Evolutionary conservation across 2,329 filamentous ascomycete species (phyloP), one percentile per base, ranked within the genome.

Genomic region (Bipolaris gigantea): DNA sequence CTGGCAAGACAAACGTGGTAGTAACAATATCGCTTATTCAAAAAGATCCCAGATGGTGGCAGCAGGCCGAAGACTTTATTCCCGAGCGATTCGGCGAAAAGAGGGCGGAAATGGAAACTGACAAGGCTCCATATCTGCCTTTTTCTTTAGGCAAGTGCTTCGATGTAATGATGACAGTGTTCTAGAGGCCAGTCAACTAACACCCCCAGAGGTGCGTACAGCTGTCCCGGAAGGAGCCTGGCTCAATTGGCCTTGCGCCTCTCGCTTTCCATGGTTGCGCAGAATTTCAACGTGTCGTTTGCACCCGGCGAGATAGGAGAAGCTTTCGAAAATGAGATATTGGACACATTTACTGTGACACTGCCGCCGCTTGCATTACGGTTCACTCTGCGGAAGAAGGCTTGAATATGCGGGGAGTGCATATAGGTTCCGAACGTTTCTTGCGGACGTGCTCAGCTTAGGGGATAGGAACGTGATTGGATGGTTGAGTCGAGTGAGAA

Each of bases 361-460:
- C 59, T 72, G 23, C 65, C 64, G n/a, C 66, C 72, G 36, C 55
- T 74, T 23, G 46, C 66, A 32, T 21, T 69, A 32, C 23, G 51
- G 32, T 70, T 71, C 25, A 64, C 56, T 35, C 60, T 60, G 10
- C 56, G 57, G 10, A 27, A 8, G 2, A 27, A 30, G 13, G 21
- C 18, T 15, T 51, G 33, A 46, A 35, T 15, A 30, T 30, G 27
- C 27, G 27, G 27, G 10, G 27, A 30, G 27, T 11, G 27, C 27
- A 4, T 30, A 30, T 30, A 30, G 4, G 10, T 30, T 30, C 27
- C 27, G 27, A 30, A 4, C 10, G 7, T 30, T 30, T 30, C 27
- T 30, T 30, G 27, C 27, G 27, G 10, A 30, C 10, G 10, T 30
- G 10, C 27, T 30, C 27, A 30, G 1, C 27, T 30, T 4, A 11